Base-by-base conservation (phyloP, 495 filamentous ascomycete species). In the Aspergillus egyptiacus region DNA sequence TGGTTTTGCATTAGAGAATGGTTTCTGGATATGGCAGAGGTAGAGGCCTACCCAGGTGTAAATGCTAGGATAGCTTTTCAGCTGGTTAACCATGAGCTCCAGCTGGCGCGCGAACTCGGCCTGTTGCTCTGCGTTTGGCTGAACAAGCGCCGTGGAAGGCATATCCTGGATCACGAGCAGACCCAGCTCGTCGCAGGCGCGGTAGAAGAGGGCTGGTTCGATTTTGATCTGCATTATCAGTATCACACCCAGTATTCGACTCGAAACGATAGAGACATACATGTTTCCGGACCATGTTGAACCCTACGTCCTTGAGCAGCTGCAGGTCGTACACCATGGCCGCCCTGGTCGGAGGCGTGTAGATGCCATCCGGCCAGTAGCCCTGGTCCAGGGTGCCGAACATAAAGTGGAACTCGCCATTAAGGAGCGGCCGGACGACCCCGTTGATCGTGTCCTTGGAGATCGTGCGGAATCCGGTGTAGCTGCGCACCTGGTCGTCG, bases 371-470 rank as follows among this genome's bases (percentile, higher is more conserved):
- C 0, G 83, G 83, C 82, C 81, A 86, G 61, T 72, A 84, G 2
- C 82, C 83, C 53, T 86, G 81, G 43, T 86, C 83, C 2, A 86
- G 66, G 0, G 82, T 84, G 10, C 80, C 81, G 42, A 86, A 84
- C 52, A 74, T 70, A 63, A 85, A 85, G 8, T 77, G 64, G 41
- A 82, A 83, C 50, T 85, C 68, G 15, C 79, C 81, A 52, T 85
- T 85, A 35, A 85, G 54, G 10, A 84, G 58, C 0, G 79, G 79
- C 0, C 83, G 76, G 25, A 74, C 67, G n/a, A 85, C 57, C 0
- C 82, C 83, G 27, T 83, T 59, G 1, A 84, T 63, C 9, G 61
- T 60, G 5, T 70, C 79, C 8, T 68, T 60, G 3, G 71, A 70
- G 31, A 85, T 69, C 0, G 81, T 82, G 18, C 83, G 76, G 67